Base-by-base conservation (phyloP, 768 basidiomycete genomes). In the Phylloporus scabripes region DNA sequence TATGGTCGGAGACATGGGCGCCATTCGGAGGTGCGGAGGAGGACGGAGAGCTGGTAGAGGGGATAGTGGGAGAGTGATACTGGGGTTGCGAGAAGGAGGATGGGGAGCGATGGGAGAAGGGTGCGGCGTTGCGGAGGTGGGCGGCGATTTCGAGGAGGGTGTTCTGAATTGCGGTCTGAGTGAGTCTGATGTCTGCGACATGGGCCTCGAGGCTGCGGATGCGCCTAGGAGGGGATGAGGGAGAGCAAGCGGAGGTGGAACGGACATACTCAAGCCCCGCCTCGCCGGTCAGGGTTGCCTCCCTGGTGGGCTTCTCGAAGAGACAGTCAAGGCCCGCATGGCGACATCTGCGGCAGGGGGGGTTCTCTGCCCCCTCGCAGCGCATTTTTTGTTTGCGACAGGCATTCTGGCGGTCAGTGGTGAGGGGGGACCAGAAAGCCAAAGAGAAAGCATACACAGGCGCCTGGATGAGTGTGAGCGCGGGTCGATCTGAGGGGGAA, bases 381-480 rank as follows among this genome's bases (percentile, higher is more conserved):
- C 92, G 78, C 94, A 96, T 96, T 73, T 96, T 96, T 75, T 94
- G 92, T 62, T 92, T 89, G 58, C 93, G 76, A 68, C 93, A 95
- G 15, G 92, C 89, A 82, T 94, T 94, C 91, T 93, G 64, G 36
- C 21, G 37, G 38, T 43, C 17, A 36, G 34, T 9, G 34, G 54
- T 66, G 57, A 61, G 53, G 51, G 7, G 1, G 37, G 1, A 47
- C 41, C 50, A 26, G 42, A 57, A 58, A 7, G 43, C 29, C 29
- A 44, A 49, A 46, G 18, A 37, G 12, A 17, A 23, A 4, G 74
- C 80, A 68, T 68, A 92, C 89, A 60, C 89, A 92, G 48, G 89
- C 89, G 62, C 89, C 89, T 92, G 60, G 18, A 12, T 20, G 14
- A 28, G 15, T 18, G 49, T 62, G 31, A 55, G 58, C 31, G 57